A percentile compares a stretch with the other conserved stretches of the same genome.
phyloP scores from a whole-genome alignment of 345 rosid genomes.

The Rhodamnia argentea region DNA sequence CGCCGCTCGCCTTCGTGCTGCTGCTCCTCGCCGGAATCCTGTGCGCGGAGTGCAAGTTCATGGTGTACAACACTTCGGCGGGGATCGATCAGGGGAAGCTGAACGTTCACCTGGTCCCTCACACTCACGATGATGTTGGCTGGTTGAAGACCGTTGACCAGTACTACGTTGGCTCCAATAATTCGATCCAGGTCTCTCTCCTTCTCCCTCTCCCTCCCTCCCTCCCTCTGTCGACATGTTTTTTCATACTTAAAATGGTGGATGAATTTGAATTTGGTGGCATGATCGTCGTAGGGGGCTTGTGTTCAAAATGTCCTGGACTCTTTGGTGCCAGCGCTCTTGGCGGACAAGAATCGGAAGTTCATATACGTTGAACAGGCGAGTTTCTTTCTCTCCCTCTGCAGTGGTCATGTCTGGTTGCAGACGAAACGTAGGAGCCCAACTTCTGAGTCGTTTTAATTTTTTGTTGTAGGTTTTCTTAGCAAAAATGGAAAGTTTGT shows the following conservation, averaged over 20 bases:
- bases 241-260: neutral
- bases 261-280: neutral
- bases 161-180: conserved; percentile 97
- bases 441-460: neutral
- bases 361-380: conserved; percentile 85
- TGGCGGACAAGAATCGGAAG: conserved; percentile 86
- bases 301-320: conserved; percentile 93
- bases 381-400: conserved; percentile 9
- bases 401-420: neutral
- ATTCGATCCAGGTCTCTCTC: conserved; percentile 74
- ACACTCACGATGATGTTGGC: conserved; percentile 94
- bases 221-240: neutral
- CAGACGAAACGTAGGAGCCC: neutral
- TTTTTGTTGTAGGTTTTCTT: neutral
- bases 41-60: conserved; percentile 51
- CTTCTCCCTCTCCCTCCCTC: neutral
- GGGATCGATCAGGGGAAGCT: conserved; percentile 65
- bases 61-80: conserved; percentile 78
- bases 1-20: conserved; percentile 2
- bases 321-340: conserved; percentile 73
- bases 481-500: neutral
- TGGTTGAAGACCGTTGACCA: conserved; percentile 98
- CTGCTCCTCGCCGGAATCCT: conserved; percentile 22
- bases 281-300: conserved; percentile 47
- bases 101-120: conserved; percentile 93